Evolutionary conservation across 2,329 filamentous ascomycete species (phyloP), one percentile per base, ranked within the genome.

Genomic region (Helotiales sp.): DNA sequence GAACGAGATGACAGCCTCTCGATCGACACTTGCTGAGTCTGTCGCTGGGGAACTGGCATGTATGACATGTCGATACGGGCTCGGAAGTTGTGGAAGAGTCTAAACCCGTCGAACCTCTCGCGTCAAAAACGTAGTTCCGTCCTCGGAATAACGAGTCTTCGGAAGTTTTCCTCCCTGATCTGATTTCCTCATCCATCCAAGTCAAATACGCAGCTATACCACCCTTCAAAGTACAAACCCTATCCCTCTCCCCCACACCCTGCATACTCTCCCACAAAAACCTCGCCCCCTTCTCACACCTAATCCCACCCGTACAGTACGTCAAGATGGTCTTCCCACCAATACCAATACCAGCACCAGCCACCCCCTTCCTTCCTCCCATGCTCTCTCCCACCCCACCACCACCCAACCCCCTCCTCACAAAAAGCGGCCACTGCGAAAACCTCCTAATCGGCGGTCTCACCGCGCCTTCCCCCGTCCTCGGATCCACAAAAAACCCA

Each of bases 91-190:
- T 45, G 3, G 26, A 32, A 17, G 26, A 34, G 11, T 47, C 54
- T 24, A 77, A 30, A 1, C 73, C 72, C 7, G 69, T 72, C 1
- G 75, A 75, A 3, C 76, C 76, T 65, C 76, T 71, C 1, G 74
- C 75, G 69, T 78, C 76, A 68, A 78, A 78, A 8, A 78, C 76
- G 58, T 75, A 78, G 30, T 78, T 77, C 52, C 69, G 71, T 6
- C 76, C 76, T 55, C 71, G 72, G 54, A 77, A 78, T 3, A 77
- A 58, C 32, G 71, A 74, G 1, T 78, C 74, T 10, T 70, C 61
- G 7, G 72, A 50, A 10, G 3, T 61, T 47, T 73, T 78, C 20
- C 70, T 73, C 7, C 75, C 74, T n/a, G 40, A 40, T 5, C 55
- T 52, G 34, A 78, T 75, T 57, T 78, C 76, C 22, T 72, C 68